These are phyloP conservation scores for Taiwanofungus camphoratus DNA, from an alignment of 1,284 basidiomycete genomes.

Conservation along the genomic window DNA sequence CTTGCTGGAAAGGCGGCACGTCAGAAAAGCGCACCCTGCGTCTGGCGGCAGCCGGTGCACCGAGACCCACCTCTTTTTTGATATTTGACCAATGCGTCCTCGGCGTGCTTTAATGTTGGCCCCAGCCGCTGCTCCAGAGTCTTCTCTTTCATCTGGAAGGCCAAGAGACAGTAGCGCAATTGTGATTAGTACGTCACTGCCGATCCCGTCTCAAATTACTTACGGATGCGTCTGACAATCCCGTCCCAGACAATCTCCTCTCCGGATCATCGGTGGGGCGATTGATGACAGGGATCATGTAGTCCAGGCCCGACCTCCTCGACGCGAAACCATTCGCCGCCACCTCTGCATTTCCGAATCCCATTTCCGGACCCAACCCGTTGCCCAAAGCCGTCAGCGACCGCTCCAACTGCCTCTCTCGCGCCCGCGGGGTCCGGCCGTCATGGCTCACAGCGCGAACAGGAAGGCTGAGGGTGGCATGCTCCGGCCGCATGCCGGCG, in stretches of 20 bases:
- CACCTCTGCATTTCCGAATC: not conserved
- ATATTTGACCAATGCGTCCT: slow-evolving; percentile 18
- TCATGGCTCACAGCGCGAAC: slow-evolving; percentile 7
- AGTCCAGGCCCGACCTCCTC: not conserved
- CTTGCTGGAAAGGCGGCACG: slow-evolving; percentile 31
- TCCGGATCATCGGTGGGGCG: too few species aligned
- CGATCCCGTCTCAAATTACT: not conserved
- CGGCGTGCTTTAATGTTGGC: slow-evolving; percentile 28
- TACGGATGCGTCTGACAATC: too few species aligned
- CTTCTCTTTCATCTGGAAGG: slow-evolving; percentile 11
- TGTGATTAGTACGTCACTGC: not conserved
- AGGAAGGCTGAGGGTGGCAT: not conserved
- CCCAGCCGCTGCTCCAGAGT: slow-evolving; percentile 27
- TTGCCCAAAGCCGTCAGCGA: not conserved
- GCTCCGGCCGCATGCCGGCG: not conserved
- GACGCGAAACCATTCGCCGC: not conserved
- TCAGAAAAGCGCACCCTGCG: not conserved
- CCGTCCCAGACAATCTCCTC: too few species aligned
- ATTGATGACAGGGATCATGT: not conserved
- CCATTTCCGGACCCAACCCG: not conserved
- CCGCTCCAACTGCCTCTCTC: not conserved
- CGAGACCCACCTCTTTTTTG: slow-evolving; percentile 19
- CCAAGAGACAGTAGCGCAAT: not conserved
- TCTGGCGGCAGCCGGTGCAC: not conserved
- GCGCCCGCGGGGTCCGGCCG: not conserved